Conservation (phyloP, 257 asterid genomes). For the Plantago elongata region DNA sequence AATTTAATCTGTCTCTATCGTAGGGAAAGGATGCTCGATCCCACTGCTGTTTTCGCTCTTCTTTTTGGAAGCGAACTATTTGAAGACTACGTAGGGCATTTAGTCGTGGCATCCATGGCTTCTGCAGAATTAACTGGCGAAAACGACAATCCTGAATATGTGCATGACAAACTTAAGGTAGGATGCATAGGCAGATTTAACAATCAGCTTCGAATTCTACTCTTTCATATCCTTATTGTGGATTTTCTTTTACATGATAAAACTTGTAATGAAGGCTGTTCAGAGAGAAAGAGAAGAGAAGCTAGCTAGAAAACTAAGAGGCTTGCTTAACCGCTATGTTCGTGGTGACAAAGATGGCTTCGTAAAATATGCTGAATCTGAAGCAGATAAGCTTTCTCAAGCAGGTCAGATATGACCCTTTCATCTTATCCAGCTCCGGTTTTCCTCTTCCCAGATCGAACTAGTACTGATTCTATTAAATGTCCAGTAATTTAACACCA, state of each 20-base stretch:
- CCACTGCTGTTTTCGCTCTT: slow-evolving; percentile 85
- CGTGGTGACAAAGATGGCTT: slow-evolving; percentile 77
- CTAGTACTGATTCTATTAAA: background rate
- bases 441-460: background rate
- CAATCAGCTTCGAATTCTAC: background rate
- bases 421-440: background rate
- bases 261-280: slow-evolving; percentile 47
- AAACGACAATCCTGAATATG: slow-evolving; percentile 48
- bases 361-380: slow-evolving; percentile 62
- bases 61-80: slow-evolving; percentile 94
- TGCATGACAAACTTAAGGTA: slow-evolving; percentile 74
- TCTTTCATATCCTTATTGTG: background rate
- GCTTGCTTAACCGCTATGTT: slow-evolving; percentile 54
- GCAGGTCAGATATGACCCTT: slow-evolving; percentile 41
- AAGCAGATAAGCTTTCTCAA: slow-evolving; percentile 69
- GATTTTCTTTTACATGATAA: background rate
- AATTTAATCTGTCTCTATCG: background rate
- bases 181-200: background rate
- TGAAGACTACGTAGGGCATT: slow-evolving; percentile 83
- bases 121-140: slow-evolving; percentile 58
- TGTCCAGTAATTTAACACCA: background rate
- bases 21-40: slow-evolving; percentile 89
- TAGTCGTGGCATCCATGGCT: slow-evolving; percentile 85
- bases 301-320: slow-evolving; percentile 64
- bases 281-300: slow-evolving; percentile 91